Base-by-base conservation (phyloP, 2,329 filamentous ascomycete genomes). In the Biscogniauxia sp. region DNA sequence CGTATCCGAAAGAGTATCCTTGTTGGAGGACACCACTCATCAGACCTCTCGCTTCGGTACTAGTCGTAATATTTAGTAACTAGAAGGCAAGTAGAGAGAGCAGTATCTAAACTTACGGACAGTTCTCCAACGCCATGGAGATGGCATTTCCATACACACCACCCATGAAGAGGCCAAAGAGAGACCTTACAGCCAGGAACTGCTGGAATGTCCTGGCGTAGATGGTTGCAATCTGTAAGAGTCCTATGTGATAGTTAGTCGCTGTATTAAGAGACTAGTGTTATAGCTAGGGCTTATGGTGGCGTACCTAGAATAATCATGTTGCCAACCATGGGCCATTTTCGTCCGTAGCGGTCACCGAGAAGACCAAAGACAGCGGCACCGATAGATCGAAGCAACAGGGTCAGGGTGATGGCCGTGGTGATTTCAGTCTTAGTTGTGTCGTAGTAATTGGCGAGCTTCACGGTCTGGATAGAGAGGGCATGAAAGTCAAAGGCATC, bases 401-500 rank as follows among this genome's bases (percentile, higher is more conserved):
- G 79, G 0, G 90, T 92, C 37, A 94, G 78, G 23, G 87, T 92
- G 66, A 93, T 92, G 62, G 88, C 89, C 7, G 88, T 90, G 2
- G 87, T 86, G 67, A 94, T 88, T 57, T 88, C 81, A 0, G 90
- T 91, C 66, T 86, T 87, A 20, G 60, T 65, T 13, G 64, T 66
- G 5, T 79, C 66, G 68, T 86, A 88, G 66, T 84, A 85, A 2
- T 80, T 74, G 4, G 84, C 83, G 23, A 93, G 79, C 76, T 92
- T 92, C 66, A 83, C 83, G 3, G 90, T 91, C 73, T 93, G 90
- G 65, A 94, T 91, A 4, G 88, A 90, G 8, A 94, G 81, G 25
- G 91, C 89, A 75, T 93, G 90, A 72, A 93, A 94, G 75, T 93
- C 91, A 73, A 93, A 94, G 3, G 91, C 90, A 73, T 94, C 91